A percentile compares a stretch with the other conserved stretches of the same genome.
Conservation (phyloP, 1,284 basidiomycete species). For the Trametes polyzona region DNA sequence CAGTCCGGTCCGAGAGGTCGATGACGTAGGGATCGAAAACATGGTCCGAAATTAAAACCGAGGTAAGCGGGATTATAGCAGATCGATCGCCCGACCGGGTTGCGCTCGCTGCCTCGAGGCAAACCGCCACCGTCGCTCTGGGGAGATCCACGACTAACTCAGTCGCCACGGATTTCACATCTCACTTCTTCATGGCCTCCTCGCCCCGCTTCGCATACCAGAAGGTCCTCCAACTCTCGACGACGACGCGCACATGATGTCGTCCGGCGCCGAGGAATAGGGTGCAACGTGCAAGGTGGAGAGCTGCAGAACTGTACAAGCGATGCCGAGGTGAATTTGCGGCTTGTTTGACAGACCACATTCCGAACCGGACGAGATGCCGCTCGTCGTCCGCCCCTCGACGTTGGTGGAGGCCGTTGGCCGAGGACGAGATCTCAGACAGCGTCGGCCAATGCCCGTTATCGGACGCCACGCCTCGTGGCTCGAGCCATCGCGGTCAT, state of each 20-base stretch:
- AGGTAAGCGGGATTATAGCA: neutral
- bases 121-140: no score
- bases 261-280: no score
- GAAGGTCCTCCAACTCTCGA: no score
- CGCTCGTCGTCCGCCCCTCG: neutral
- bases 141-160: no score
- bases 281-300: neutral
- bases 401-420: neutral
- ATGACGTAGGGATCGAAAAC: neutral
- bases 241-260: no score
- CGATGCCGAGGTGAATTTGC: constrained; percentile 1
- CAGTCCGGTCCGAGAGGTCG: neutral
- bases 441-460: constrained; percentile 4
- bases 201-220: no score
- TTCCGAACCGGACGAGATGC: neutral
- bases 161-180: no score
- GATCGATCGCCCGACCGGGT: neutral
- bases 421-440: neutral
- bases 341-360: neutral
- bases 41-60: neutral
- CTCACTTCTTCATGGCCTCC: no score
- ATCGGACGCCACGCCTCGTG: constrained; percentile 19
- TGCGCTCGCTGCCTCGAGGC: neutral
- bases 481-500: neutral
- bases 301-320: constrained; percentile 1